Evolutionary conservation across 2,329 filamentous ascomycete species (phyloP).

Genomic region (Fusarium nelsonii): DNA sequence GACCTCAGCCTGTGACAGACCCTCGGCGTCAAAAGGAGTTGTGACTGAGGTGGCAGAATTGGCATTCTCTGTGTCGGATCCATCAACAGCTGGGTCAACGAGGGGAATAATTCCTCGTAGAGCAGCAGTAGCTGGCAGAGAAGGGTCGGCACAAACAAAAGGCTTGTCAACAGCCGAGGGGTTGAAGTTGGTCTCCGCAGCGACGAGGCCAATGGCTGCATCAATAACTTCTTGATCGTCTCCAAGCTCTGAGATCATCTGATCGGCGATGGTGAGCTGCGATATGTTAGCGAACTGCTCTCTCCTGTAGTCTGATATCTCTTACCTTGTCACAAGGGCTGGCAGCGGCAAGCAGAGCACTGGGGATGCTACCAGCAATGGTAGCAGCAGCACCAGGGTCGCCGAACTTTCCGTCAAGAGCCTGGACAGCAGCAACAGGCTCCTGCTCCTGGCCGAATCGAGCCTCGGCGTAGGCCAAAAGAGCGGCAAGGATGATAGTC

Average conservation of each 20-base stretch:
- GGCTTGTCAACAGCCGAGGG: constrained; percentile 70
- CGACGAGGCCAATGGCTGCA: constrained; percentile 72
- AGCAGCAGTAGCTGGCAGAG: constrained; percentile 69
- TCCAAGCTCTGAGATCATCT: constrained; percentile 72
- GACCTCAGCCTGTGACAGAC: constrained; percentile 75
- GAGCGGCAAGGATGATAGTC: constrained; percentile 31
- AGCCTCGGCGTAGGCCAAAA: constrained; percentile 60
- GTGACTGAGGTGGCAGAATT: constrained; percentile 66
- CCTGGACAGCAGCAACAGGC: constrained; percentile 66
- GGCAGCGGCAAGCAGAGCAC: constrained; percentile 72
- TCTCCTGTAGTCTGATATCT: not conserved
- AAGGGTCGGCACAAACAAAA: constrained; percentile 72
- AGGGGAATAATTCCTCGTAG: constrained; percentile 76
- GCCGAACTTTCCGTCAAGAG: constrained; percentile 63
- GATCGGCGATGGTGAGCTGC: constrained; percentile 71
- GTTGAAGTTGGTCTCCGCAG: constrained; percentile 81
- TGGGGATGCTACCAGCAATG: constrained; percentile 71
- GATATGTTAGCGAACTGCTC: constrained; percentile 29
- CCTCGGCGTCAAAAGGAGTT: constrained; percentile 68
- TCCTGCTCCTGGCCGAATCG: constrained; percentile 74
- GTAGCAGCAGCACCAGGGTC: constrained; percentile 71
- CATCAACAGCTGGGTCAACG: constrained; percentile 73
- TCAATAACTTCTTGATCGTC: constrained; percentile 69
- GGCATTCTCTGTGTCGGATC: constrained; percentile 69
- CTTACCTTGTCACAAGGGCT: constrained; percentile 73